Conservation (phyloP, 1,284 basidiomycete species). For the Kwoniella shivajii region DNA sequence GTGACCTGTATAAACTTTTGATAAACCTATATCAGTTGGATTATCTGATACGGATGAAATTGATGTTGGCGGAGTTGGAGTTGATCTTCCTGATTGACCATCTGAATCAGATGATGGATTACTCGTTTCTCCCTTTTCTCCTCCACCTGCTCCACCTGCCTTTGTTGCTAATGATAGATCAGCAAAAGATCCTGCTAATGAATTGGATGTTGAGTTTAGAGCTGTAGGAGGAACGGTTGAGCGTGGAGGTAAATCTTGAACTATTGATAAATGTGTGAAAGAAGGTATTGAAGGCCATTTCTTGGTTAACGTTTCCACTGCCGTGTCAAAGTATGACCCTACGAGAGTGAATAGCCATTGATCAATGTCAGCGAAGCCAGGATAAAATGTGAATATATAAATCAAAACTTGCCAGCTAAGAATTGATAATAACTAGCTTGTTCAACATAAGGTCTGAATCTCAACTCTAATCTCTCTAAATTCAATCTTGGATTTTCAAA, state of each 20-base stretch:
- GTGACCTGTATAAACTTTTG: conserved; percentile 49
- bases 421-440: conserved; percentile 54
- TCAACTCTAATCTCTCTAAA: conserved; percentile 48
- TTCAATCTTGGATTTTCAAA: conserved; percentile 42
- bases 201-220: conserved; percentile 16
- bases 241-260: conserved; percentile 53
- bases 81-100: conserved; percentile 23
- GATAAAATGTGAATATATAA: neutral
- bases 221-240: conserved; percentile 45
- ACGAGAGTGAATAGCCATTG: neutral
- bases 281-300: conserved; percentile 44
- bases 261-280: conserved; percentile 51
- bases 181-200: conserved; percentile 21
- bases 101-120: conserved; percentile 20
- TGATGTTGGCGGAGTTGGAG: conserved; percentile 43
- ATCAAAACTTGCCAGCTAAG: conserved; percentile 41
- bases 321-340: conserved; percentile 56
- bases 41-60: conserved; percentile 30
- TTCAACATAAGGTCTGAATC: conserved; percentile 55
- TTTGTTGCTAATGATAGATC: conserved; percentile 18
- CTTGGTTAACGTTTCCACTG: conserved; percentile 48
- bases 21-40: conserved; percentile 20
- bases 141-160: neutral
- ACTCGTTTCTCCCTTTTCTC: neutral
- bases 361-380: neutral